These are phyloP conservation scores for Glarea lozoyensis DNA, from an alignment of 495 filamentous ascomycete genomes.

Conservation along the genomic window DNA sequence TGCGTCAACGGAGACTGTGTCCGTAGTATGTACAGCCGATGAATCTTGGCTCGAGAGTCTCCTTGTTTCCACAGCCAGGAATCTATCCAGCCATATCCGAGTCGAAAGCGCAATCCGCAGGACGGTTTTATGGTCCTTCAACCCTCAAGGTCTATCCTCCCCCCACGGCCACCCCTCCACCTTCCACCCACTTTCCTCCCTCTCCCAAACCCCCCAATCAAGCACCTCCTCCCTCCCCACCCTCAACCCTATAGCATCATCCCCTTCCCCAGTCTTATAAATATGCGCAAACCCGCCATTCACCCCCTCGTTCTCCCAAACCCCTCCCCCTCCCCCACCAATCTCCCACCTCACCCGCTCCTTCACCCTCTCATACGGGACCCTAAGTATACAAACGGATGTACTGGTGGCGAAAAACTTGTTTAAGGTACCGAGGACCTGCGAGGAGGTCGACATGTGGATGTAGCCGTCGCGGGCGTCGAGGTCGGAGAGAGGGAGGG, in stretches of 20 bases:
- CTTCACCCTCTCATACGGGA: slow-evolving; percentile 16
- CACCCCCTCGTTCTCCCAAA: slow-evolving; percentile 10
- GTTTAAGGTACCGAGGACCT: slow-evolving; percentile 21
- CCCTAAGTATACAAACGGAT: slow-evolving; percentile 20
- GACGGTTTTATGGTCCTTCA: too few species aligned
- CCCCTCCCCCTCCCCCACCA: slow-evolving; percentile 6
- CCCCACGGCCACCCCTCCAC: slow-evolving; percentile 12
- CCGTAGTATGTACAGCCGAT: too few species aligned
- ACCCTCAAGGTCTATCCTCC: slow-evolving; percentile 9
- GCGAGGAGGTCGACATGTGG: slow-evolving; percentile 25
- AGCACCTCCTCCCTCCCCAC: slow-evolving; percentile 19
- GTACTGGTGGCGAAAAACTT: slow-evolving; percentile 19
- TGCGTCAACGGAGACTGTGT: too few species aligned
- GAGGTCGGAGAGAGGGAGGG: slow-evolving; percentile 21
- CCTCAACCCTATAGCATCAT: too few species aligned
- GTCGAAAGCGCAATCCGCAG: too few species aligned
- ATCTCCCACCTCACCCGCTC: slow-evolving; percentile 20
- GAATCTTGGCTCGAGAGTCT: too few species aligned
- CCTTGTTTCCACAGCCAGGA: too few species aligned
- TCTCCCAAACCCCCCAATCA: slow-evolving; percentile 8
- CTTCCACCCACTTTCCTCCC: slow-evolving; percentile 6
- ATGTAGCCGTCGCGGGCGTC: slow-evolving; percentile 27
- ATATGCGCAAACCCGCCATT: slow-evolving; percentile 19
- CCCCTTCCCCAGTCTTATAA: slow-evolving; percentile 9
- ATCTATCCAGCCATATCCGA: too few species aligned